Evolutionary conservation across 331 rosid species (phyloP).

Genomic region (Prunus yedoensis): DNA sequence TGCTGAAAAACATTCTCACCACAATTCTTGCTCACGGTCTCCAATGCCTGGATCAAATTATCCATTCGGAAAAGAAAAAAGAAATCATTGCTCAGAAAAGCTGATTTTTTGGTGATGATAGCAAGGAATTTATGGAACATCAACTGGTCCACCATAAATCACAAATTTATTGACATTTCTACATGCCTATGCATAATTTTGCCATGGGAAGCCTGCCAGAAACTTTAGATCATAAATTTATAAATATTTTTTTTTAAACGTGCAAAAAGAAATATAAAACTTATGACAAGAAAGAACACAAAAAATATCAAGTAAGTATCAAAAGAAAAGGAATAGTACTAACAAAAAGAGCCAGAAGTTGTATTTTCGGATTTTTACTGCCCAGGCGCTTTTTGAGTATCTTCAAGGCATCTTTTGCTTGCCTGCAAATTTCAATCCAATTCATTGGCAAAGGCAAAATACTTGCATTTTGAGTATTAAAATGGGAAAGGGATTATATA

Average conservation of each 20-base stretch:
- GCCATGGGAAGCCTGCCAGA: constrained; percentile 11
- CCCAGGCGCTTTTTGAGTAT: constrained; percentile 85
- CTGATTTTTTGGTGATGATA: not conserved
- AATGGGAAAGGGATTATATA: not conserved
- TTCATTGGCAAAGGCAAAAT: constrained; percentile 16
- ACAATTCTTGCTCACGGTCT: constrained; percentile 89
- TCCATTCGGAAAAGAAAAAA: constrained; percentile 13
- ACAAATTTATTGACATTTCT: constrained; percentile 13
- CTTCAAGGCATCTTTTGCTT: constrained; percentile 95
- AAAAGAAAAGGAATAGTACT: constrained; percentile 35
- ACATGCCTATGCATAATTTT: not conserved
- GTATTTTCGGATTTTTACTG: constrained; percentile 75
- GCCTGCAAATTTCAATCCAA: constrained; percentile 58
- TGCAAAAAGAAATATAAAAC: not conserved
- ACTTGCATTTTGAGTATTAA: not conserved
- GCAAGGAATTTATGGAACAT: not conserved
- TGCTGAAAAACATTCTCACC: constrained; percentile 77
- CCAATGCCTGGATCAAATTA: constrained; percentile 63
- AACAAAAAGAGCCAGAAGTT: constrained; percentile 90
- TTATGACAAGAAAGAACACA: constrained; percentile 3
- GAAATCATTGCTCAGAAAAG: constrained; percentile 19
- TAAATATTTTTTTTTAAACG: not conserved
- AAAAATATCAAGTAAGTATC: constrained; percentile 8
- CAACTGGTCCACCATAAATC: not conserved
- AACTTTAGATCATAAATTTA: constrained; percentile 3